Conservation (phyloP, 2,329 filamentous ascomycete genomes). For the Fusarium proliferatum region DNA sequence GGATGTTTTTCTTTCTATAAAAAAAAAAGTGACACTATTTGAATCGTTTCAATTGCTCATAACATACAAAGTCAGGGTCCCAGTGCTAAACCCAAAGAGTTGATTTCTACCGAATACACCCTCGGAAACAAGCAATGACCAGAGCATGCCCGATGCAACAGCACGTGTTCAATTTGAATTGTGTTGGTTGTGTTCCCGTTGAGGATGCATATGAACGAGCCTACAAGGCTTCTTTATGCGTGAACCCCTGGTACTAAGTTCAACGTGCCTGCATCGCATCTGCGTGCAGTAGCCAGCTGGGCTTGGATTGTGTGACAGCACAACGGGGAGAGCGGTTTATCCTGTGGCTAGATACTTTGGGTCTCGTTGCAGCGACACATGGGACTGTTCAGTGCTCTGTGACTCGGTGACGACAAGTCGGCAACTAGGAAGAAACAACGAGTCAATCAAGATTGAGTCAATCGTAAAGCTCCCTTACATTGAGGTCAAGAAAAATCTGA, state of each 20-base stretch:
- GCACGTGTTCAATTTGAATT: neutral
- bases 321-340: neutral
- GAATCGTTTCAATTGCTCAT: neutral
- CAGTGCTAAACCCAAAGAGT: slow-evolving; percentile 5
- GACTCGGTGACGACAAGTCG: neutral
- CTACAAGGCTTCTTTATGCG: slow-evolving; percentile 1
- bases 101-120: slow-evolving; percentile 1
- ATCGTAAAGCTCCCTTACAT: slow-evolving; percentile 15
- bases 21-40: neutral
- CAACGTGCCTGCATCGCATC: slow-evolving; percentile 12
- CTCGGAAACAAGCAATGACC: neutral
- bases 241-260: slow-evolving; percentile 1
- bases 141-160: neutral
- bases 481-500: slow-evolving; percentile 1
- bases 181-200: neutral
- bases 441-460: slow-evolving; percentile 1
- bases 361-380: neutral
- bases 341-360: neutral
- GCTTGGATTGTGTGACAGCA: neutral
- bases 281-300: slow-evolving; percentile 1
- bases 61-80: neutral
- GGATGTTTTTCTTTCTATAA: too few species aligned
- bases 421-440: neutral
- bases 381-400: neutral
- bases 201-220: neutral